phyloP scores from a whole-genome alignment of 2,329 filamentous ascomycete species.

The Claviceps spartinae region DNA sequence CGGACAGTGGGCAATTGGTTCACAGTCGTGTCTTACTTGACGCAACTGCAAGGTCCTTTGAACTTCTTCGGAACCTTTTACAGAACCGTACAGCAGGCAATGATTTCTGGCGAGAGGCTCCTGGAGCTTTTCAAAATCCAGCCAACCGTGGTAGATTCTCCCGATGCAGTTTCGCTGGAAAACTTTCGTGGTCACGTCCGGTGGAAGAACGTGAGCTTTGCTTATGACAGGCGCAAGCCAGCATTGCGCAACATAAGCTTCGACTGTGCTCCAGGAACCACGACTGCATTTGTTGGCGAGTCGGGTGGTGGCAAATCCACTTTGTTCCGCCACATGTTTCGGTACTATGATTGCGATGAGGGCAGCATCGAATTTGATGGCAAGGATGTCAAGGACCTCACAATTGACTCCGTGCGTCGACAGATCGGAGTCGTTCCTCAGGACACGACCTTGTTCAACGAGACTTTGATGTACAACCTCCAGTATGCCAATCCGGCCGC shows the following conservation, averaged over 20 bases:
- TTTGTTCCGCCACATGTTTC: slow-evolving; percentile 86
- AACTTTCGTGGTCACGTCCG: slow-evolving; percentile 68
- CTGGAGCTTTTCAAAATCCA: slow-evolving; percentile 93
- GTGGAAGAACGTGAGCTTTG: slow-evolving; percentile 82
- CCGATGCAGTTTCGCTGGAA: slow-evolving; percentile 46
- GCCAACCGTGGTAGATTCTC: slow-evolving; percentile 74
- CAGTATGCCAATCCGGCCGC: slow-evolving; percentile 75
- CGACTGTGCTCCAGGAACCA: slow-evolving; percentile 76
- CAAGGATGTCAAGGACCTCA: slow-evolving; percentile 69
- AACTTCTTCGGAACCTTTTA: slow-evolving; percentile 95
- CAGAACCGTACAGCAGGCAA: slow-evolving; percentile 83
- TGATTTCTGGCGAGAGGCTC: slow-evolving; percentile 94
- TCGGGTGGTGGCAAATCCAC: slow-evolving; percentile 96
- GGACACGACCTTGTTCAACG: slow-evolving; percentile 91
- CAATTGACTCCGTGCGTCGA: slow-evolving; percentile 81
- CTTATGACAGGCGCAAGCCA: slow-evolving; percentile 76
- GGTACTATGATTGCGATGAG: slow-evolving; percentile 78
- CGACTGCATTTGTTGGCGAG: slow-evolving; percentile 89
- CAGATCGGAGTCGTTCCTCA: slow-evolving; percentile 95
- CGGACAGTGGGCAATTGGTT: slow-evolving; percentile 60
- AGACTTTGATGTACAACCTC: slow-evolving; percentile 88
- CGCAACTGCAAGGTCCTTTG: slow-evolving; percentile 65
- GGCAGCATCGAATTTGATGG: slow-evolving; percentile 79
- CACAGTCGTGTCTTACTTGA: slow-evolving; percentile 60
- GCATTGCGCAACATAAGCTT: slow-evolving; percentile 77